Evolutionary conservation across 805 yeast species (phyloP), one percentile per base, ranked within the genome.

Genomic region (Metschnikowia lunata): DNA sequence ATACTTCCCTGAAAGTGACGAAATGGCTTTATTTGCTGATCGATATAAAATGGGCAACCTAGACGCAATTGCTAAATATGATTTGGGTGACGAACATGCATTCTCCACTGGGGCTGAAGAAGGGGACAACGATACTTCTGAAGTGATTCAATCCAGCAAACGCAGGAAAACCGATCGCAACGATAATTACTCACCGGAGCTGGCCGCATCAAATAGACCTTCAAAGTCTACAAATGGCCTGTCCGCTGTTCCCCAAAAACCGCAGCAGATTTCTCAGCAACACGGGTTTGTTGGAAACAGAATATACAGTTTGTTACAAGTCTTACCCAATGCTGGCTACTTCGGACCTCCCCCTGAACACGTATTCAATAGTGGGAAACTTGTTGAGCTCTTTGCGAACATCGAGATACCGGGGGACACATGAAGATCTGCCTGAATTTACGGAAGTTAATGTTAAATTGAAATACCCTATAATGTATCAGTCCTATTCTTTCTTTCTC

Each of bases 1-100:
- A 48, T 63, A 74, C 30, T 89, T 87, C 61, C 86, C 90, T 0
- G 76, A 79, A 6, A 83, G 77, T 28, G 72, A 75, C 37, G 66
- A 69, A 43, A 62, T 57, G 40, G 66, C 53, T 32, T 67, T 61
- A 51, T 68, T 63, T 36, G 58, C 63, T 34, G 69, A 66, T 60
- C 54, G 77, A 53, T 58, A 75, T 52, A 66, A 67, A 36, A 60
- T 64, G 26, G 62, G 64, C 26, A 60, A 57, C 30, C 42, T 64
- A 11, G 66, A 74, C 47, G 72, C 69, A 36, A 65, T 71, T 27
- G 63, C 61, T 26, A 52, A 53, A 40, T 62, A 57, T 42, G 78
- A 74, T 47, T 56, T 69, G 39, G 71, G 67, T 6, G 48, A 43
- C 30, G 40, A 30, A 14, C 26, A 40, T 6, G 45, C 48, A 9